A percentile compares a stretch with the other conserved stretches of the same genome.
phyloP scores from a whole-genome alignment of 257 asterid genomes.

The Solanum microdontum region DNA sequence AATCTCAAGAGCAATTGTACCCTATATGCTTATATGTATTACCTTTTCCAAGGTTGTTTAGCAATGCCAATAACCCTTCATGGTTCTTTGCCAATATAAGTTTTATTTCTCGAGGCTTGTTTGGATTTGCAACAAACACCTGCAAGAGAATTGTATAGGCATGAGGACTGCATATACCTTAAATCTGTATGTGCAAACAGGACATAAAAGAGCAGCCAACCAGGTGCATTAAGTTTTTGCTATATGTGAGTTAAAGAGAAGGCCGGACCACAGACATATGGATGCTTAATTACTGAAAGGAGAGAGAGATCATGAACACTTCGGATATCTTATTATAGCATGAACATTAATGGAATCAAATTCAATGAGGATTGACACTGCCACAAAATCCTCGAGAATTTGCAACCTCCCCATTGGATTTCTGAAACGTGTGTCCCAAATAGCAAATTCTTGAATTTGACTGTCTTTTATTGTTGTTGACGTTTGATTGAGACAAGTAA shows the following conservation, averaged over 20 bases:
- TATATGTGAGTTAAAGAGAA: neutral
- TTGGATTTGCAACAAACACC: constrained; percentile 99
- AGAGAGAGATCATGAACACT: neutral
- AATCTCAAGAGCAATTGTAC: neutral
- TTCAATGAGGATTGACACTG: neutral
- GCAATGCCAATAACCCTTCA: constrained; percentile 64
- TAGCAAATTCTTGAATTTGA: neutral
- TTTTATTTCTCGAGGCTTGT: constrained; percentile 85
- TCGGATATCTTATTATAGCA: neutral
- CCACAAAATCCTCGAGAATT: neutral
- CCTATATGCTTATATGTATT: neutral
- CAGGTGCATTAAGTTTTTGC: neutral
- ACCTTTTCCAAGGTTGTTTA: constrained; percentile 82
- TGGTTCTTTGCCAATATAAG: constrained; percentile 77
- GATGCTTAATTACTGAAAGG: neutral
- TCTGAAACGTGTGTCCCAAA: neutral
- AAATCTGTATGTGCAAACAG: neutral
- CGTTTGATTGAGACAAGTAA: neutral
- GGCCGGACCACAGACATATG: neutral
- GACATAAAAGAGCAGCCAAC: neutral
- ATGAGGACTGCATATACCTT: neutral
- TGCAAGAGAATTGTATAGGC: constrained; percentile 8
- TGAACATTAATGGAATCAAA: neutral
- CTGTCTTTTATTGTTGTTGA: neutral
- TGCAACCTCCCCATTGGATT: neutral